Base-by-base conservation (phyloP, 164 flowering plant genomes). In the Cinnamomum micranthum region DNA sequence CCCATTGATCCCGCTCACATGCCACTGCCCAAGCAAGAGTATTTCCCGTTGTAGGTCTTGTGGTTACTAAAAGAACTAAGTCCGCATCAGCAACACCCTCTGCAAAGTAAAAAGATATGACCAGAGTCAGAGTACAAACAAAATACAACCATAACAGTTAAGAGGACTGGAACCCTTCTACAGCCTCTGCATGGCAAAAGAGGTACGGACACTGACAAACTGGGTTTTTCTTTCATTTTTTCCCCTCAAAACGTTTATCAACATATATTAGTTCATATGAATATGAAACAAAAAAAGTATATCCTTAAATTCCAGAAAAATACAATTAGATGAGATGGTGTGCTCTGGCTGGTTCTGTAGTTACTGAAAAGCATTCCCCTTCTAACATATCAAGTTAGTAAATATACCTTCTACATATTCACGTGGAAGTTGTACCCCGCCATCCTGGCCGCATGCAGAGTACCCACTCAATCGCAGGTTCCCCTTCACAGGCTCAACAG, bases 1-100 rank as follows among this genome's bases (percentile, higher is more conserved):
- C 99, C 99, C 99, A 96, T 71, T 96, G 99, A 87, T 25, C 75
- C 70, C 99, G 97, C 76, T 96, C 99, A 77, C 99, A 96, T 78
- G 99, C 98, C 79, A 96, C 99, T 13, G 99, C 99, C 99, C 99
- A 96, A 35, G 99, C 99, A 71, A 96, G 91, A 75, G 99, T 96
- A 78, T 96, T 96, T 20, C 98, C 99, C 4, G 99, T 94, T 67
- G 99, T 96, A 62, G 99, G 99, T 76, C 99, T 91, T 68, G 98
- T 96, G 27, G 99, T 95, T 74, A 96, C 98, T 80, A 96, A 77
- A 65, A 96, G 98, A 78, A 96, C 97, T 74, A 96, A 86, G 76
- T 96, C 99, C 3, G 99, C 91, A 80, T 89, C 83, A 75, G 91
- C 86, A 81, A 96, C 89, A 77, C 99, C 99, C 87, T 90, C 99